Base-by-base conservation (phyloP, 2,329 filamentous ascomycete genomes). In the Colletotrichum orchidophilum region DNA sequence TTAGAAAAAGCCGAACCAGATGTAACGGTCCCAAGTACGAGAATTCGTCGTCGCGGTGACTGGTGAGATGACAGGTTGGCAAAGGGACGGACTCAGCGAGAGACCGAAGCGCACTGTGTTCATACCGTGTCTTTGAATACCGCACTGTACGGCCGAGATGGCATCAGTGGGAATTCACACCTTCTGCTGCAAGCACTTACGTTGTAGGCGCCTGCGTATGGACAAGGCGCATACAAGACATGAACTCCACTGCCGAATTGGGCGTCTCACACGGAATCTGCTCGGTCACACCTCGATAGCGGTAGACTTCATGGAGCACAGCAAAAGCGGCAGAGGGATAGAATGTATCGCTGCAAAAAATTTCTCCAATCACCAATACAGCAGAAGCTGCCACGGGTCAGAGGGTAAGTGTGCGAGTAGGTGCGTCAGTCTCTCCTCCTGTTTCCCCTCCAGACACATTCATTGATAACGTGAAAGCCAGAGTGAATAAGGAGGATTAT, bases 401-500 rank as follows among this genome's bases (percentile, higher is more conserved):
- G 81, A 85, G 80, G 84, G 85, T 86, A 87, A 87, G 85, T 81
- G 81, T 80, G 80, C 82, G 83, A 80, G 74, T 70, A 73, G 78
- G 68, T 64, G 66, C 62, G 18, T 85, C 80, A 67, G 76, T 91
- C 90, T 93, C 78, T 90, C 90, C 89, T 89, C 87, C 90, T 87
- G 83, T 92, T 92, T 92, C 91, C 91, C 91, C 90, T 92, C 90
- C 87, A 85, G 81, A 78, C 59, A 75, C 84, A 85, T 86, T 84
- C 87, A 84, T 83, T 71, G 80, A 82, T 81, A 81, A 79, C 84
- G 82, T 82, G 84, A 85, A 87, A 83, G 82, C 84, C 87, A 88
- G 90, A 92, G 90, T 92, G 90, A 92, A 93, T 92, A 88, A 87
- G 88, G 84, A 87, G 85, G 86, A 87, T 84, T 80, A 21, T 62